A percentile compares a stretch with the other conserved stretches of the same genome.
Evolutionary conservation across 2,329 filamentous ascomycete genomes (phyloP).

Genomic region (Ustulina deusta): DNA sequence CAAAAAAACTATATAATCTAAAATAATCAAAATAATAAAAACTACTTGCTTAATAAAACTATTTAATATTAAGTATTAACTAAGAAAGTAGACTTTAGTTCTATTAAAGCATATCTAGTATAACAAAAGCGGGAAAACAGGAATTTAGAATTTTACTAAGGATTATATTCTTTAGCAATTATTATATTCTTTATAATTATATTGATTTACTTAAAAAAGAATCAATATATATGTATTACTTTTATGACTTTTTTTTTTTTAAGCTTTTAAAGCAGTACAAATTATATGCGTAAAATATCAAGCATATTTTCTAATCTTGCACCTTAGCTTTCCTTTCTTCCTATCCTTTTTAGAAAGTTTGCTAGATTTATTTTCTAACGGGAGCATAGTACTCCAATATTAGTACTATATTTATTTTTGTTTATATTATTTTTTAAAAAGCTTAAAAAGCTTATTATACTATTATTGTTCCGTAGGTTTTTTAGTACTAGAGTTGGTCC

Average conservation of each 20-base stretch:
- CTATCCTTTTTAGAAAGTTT: background rate
- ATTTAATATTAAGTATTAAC: conserved; percentile 1
- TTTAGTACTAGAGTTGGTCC: background rate
- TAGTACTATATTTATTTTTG: background rate
- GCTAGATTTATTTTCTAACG: background rate
- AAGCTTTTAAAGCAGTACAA: background rate
- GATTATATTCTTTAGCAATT: background rate
- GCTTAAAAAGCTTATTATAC: background rate
- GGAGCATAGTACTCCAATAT: background rate
- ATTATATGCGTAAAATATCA: background rate
- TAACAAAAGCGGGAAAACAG: background rate
- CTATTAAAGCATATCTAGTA: background rate
- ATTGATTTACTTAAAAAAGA: background rate
- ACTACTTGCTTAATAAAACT: background rate
- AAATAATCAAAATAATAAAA: background rate
- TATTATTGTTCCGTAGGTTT: background rate
- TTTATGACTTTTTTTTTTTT: background rate
- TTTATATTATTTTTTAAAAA: background rate
- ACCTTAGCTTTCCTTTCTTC: background rate
- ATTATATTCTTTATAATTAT: background rate
- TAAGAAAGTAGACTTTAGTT: background rate
- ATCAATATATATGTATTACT: background rate
- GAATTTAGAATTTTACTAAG: background rate
- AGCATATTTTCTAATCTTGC: background rate
- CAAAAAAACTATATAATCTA: background rate